Evolutionary conservation across 148 eudicot species (phyloP).

Genomic region (Fagopyrum homotropicum): DNA sequence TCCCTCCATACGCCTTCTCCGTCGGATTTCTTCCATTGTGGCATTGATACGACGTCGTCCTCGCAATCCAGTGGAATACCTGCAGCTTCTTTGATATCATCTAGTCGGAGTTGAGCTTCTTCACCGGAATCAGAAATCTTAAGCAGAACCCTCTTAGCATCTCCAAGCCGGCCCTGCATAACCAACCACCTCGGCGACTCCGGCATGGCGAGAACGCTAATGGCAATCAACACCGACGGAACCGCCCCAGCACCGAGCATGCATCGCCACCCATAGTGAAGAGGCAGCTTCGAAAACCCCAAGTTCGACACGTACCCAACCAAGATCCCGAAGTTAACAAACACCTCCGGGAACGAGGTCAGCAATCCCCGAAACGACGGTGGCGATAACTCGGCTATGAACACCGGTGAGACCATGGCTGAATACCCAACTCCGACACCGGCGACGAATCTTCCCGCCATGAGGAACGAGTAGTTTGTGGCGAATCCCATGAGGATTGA

Average conservation of each 20-base stretch:
- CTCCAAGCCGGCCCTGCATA: conserved; percentile 65
- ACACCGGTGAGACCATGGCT: conserved; percentile 68
- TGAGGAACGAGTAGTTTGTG: conserved; percentile 32
- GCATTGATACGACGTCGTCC: conserved; percentile 44
- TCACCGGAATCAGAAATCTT: conserved; percentile 45
- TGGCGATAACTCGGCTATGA: conserved; percentile 78
- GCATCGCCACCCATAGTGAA: conserved; percentile 56
- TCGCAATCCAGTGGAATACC: conserved; percentile 3
- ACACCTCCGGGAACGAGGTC: conserved; percentile 76
- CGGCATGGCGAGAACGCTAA: conserved; percentile 62
- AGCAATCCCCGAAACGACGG: conserved; percentile 63
- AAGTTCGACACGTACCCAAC: conserved; percentile 63
- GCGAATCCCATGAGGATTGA: conserved; percentile 47
- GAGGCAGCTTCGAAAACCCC: conserved; percentile 54
- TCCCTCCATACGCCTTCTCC: conserved; percentile 60
- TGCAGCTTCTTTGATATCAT: conserved; percentile 60
- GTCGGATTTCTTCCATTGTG: conserved; percentile 19
- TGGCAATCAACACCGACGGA: conserved; percentile 48
- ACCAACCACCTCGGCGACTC: conserved; percentile 86
- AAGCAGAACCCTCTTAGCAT: conserved; percentile 43
- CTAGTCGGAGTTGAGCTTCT: conserved; percentile 43
- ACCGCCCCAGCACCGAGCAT: conserved; percentile 75
- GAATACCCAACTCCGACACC: conserved; percentile 40
- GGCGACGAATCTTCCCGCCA: conserved; percentile 40
- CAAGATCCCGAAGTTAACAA: conserved; percentile 58